Evolutionary conservation across 768 basidiomycete genomes (phyloP), one percentile per base, ranked within the genome.

Genomic region (Serendipita vermifera): DNA sequence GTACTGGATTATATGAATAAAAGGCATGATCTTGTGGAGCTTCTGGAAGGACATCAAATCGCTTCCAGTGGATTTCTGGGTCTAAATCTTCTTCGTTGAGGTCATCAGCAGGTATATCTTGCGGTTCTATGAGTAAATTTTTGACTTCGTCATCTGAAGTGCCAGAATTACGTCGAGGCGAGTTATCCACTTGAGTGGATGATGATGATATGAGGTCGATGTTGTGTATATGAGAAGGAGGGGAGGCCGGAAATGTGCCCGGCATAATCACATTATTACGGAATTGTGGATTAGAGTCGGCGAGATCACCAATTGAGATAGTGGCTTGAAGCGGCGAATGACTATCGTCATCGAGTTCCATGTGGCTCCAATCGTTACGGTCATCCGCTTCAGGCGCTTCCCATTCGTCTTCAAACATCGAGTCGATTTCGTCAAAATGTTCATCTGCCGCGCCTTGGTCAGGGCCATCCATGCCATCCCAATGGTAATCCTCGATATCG

Each of bases 1-100:
- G 80, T 6, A 77, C 71, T 20, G 80, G 75, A 2, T 77, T 60
- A 15, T 80, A 76, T 31, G 74, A 74, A 65, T 78, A 77, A 68
- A 84, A 97, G 2, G 87, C 83, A 62, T 97, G 92, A 64, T 96
- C 93, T 43, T 61, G 62, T 22, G 92, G 91, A 14, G 85, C 83
- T 32, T 78, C 75, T 31, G 87, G 68, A 24, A 90, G 71, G 38
- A 94, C 71, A 55, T 83, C 82, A 64, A 97, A 97, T n/a, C 81
- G 79, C 60, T 80, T 80, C 89, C 88, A 92, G 36, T 71, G 60
- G 5, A 70, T 64, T n/a, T 73, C 71, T 3, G 69, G 66, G 17
- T 73, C 73, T 51, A 65, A 65, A 3, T 68, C 62, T 13, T 55
- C 55, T 20, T 61, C 68, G 31, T 36, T 17, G 57, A 41, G 29